Evolutionary conservation across 306 rosid genomes (phyloP).

Genomic region (Malus domestica): ASM211411v1 NC_041799.1:14619501-14620000

Average conservation of each 20-base stretch:
- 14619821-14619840: slow-evolving; percentile 47
- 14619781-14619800: slow-evolving; percentile 78
- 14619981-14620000: slow-evolving; percentile 28
- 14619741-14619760: slow-evolving; percentile 83
- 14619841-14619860: slow-evolving; percentile 35
- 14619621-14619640: slow-evolving; percentile 69
- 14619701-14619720: slow-evolving; percentile 77
- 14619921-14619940: slow-evolving; percentile 69
- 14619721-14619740: slow-evolving; percentile 84
- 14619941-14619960: slow-evolving; percentile 53
- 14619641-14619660: slow-evolving; percentile 64
- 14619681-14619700: slow-evolving; percentile 67
- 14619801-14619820: slow-evolving; percentile 55
- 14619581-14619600: slow-evolving; percentile 83
- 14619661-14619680: slow-evolving; percentile 69
- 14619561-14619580: slow-evolving; percentile 88
- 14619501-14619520: slow-evolving; percentile 72
- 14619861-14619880: slow-evolving; percentile 36
- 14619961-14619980: slow-evolving; percentile 54
- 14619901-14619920: slow-evolving; percentile 75
- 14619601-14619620: slow-evolving; percentile 89
- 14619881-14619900: slow-evolving; percentile 54
- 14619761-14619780: slow-evolving; percentile 54
- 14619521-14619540: slow-evolving; percentile 70
- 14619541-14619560: slow-evolving; percentile 88